These are phyloP conservation scores for Withania somnifera DNA, from an alignment of 305 asterid species.

Conservation along the genomic window DNA sequence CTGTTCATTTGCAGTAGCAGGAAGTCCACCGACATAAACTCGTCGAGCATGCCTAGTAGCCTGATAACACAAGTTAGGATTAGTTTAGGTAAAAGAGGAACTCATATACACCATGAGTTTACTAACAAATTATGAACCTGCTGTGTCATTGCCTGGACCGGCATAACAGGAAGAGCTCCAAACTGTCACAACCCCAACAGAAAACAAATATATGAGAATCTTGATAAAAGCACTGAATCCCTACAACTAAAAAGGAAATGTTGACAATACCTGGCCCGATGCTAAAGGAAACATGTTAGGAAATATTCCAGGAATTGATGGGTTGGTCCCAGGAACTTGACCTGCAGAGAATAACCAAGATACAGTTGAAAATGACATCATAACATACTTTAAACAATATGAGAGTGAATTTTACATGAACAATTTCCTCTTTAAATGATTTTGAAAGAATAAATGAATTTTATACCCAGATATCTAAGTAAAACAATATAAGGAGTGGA, in stretches of 20 bases:
- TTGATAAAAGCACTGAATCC: background rate
- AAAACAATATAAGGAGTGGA: background rate
- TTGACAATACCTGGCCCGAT: constrained; percentile 52
- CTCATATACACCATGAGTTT: constrained; percentile 3
- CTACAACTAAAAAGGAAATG: background rate
- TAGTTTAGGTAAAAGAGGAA: background rate
- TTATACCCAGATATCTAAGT: background rate
- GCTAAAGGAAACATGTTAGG: constrained; percentile 66
- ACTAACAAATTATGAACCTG: constrained; percentile 47
- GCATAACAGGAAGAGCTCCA: constrained; percentile 65
- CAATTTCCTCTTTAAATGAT: background rate
- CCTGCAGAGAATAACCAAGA: constrained; percentile 43
- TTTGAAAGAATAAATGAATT: background rate
- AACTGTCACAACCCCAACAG: constrained; percentile 34
- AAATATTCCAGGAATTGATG: constrained; percentile 71
- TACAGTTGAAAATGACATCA: constrained; percentile 6
- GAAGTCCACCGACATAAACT: too few relatives aligned
- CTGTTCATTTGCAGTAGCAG: too few relatives aligned
- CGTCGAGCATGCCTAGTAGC: constrained; percentile 95
- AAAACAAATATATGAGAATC: background rate
- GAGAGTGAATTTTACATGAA: background rate
- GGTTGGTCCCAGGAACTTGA: constrained; percentile 56
- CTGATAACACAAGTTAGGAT: constrained; percentile 15
- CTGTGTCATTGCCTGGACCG: constrained; percentile 94
- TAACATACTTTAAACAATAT: background rate